Base-by-base conservation (phyloP, 1,284 basidiomycete species). In the Boletellus deceptivus region DNA sequence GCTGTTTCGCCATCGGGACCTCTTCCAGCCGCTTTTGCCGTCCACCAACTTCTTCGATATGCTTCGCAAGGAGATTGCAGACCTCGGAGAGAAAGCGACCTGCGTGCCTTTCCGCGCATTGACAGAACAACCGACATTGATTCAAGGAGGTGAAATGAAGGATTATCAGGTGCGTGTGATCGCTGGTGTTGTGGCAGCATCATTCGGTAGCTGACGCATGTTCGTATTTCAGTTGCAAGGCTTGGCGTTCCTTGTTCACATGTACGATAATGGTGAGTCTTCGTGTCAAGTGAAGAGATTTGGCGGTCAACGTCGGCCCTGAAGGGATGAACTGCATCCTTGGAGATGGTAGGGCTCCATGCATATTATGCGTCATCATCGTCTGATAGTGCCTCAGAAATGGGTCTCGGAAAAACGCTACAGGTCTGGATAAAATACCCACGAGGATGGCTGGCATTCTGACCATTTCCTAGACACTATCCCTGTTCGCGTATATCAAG, bases 401-500 rank as follows among this genome's bases (percentile, higher is more conserved):
- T 84, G 82, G 83, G 80, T 54, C 74, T 84, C 6, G 82, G 83
- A 16, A 84, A 85, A 58, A 84, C 83, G 0, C 64, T 85, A 16
- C 83, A 81, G 67, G 78, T 78, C 55, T n/a, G 62, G 14, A 39
- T 29, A 42, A 3, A 31, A n/a, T 5, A 1, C 18, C 6, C 4
- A 4, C 4, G 9, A 40, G 4, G 7, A 16, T 27, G 7, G 2
- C 37, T 35, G 31, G 13, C 8, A 16, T 50, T 42, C 48, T 56
- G 31, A 57, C 34, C 41, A 18, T 27, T 37, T 33, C 27, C 3
- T 42, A 83, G 75, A 84, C 83, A 1, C 67, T 84, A 1, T 77
- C 83, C 0, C 67, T 84, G 13, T 76, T 84, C 48, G 82, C 79
- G 0, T 74, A 81, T 52, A 72, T 84, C 52, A 72, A 72, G 46